phyloP scores from a whole-genome alignment of 2,329 filamentous ascomycete genomes.

The Fusarium nematophilum region DNA sequence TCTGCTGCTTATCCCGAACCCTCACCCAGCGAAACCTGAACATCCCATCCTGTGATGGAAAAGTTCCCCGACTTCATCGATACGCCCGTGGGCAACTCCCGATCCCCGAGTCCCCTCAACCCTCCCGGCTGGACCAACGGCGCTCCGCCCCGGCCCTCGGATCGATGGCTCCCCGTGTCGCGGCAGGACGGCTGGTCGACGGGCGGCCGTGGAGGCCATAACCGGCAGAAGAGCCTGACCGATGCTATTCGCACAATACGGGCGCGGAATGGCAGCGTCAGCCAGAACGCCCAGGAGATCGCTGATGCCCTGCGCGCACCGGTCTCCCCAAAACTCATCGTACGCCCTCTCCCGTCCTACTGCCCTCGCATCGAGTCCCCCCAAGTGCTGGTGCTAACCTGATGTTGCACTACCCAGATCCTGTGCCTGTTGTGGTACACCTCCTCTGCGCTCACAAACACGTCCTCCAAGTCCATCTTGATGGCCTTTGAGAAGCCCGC shows the following conservation, averaged over 20 bases:
- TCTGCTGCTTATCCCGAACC: slow-evolving; percentile 6
- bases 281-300: slow-evolving; percentile 92
- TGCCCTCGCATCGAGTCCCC: slow-evolving; percentile 7
- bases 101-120: slow-evolving; percentile 43
- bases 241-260: slow-evolving; percentile 89
- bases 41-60: slow-evolving; percentile 56
- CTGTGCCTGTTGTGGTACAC: slow-evolving; percentile 94
- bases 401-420: slow-evolving; percentile 63
- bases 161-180: slow-evolving; percentile 44
- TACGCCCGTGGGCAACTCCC: slow-evolving; percentile 45
- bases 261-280: slow-evolving; percentile 84
- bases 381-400: slow-evolving; percentile 34
- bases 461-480: slow-evolving; percentile 96
- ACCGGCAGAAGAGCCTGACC: slow-evolving; percentile 85
- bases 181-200: slow-evolving; percentile 46
- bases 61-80: slow-evolving; percentile 69
- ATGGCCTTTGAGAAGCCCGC: slow-evolving; percentile 91
- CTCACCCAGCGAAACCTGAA: neutral
- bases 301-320: slow-evolving; percentile 91
- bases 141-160: slow-evolving; percentile 42
- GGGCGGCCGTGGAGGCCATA: slow-evolving; percentile 63
- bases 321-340: slow-evolving; percentile 87
- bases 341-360: slow-evolving; percentile 55
- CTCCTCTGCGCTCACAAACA: slow-evolving; percentile 95
- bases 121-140: slow-evolving; percentile 45